Evolutionary conservation across 176 grass and related monocot species (phyloP).

Genomic region (Carex kokanica): DNA sequence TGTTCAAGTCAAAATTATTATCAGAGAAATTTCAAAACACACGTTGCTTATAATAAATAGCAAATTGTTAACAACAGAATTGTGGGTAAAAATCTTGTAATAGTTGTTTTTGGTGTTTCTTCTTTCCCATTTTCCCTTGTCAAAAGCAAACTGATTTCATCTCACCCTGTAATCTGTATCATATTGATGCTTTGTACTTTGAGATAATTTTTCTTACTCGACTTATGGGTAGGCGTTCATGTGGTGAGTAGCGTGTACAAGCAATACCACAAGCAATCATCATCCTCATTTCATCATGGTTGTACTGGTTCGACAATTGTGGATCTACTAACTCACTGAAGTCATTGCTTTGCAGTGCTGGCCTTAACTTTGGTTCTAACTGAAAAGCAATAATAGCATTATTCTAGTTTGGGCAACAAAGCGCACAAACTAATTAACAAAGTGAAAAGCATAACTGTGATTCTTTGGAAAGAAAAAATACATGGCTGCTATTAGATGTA

Average conservation of each 20-base stretch:
- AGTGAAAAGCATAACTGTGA: neutral
- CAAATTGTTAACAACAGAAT: neutral
- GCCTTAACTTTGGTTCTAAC: neutral
- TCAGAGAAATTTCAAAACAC: neutral
- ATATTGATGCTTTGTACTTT: neutral
- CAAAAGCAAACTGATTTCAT: neutral
- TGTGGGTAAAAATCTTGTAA: neutral
- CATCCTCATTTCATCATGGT: neutral
- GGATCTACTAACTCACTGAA: constrained; percentile 5
- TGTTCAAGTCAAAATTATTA: constrained; percentile 1
- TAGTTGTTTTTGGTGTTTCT: neutral
- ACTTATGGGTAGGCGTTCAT: neutral
- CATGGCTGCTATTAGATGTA: too few relatives aligned
- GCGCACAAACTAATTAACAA: neutral
- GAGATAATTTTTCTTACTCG: constrained; percentile 16
- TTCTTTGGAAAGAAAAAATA: neutral
- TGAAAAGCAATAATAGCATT: neutral
- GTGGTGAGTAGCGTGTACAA: neutral
- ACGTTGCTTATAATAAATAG: neutral
- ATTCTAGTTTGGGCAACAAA: neutral
- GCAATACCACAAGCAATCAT: neutral
- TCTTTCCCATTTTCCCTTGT: neutral
- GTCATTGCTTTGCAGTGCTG: neutral
- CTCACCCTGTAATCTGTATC: neutral
- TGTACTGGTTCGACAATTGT: neutral